phyloP scores from a whole-genome alignment of 495 filamentous ascomycete species.

The Lasiosphaeria miniovina region DNA sequence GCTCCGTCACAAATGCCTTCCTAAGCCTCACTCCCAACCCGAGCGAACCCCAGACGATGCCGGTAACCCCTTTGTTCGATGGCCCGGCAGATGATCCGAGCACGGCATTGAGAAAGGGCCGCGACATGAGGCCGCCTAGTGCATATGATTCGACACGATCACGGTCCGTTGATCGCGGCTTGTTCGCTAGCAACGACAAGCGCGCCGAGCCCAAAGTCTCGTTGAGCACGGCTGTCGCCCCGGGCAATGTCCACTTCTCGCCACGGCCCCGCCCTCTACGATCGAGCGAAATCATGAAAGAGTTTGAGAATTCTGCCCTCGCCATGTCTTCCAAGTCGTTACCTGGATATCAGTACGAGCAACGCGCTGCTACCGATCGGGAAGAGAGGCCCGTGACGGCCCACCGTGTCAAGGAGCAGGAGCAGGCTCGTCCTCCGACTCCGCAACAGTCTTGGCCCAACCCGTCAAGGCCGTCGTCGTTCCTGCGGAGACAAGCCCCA shows the following conservation, averaged over 20 bases:
- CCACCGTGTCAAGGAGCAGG: conserved; percentile 38
- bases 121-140: conserved; percentile 44
- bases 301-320: conserved; percentile 29
- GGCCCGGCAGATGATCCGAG: conserved; percentile 36
- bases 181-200: conserved; percentile 55
- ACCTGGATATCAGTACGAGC: conserved; percentile 37
- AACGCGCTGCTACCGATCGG: conserved; percentile 28
- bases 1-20: conserved; percentile 56
- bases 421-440: conserved; percentile 27
- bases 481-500: conserved; percentile 28
- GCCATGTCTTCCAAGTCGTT: conserved; percentile 29
- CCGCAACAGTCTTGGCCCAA: conserved; percentile 23
- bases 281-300: conserved; percentile 28
- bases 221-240: conserved; percentile 58
- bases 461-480: conserved; percentile 29
- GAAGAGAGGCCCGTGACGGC: conserved; percentile 41
- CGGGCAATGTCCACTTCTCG: conserved; percentile 58
- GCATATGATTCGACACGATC: conserved; percentile 45
- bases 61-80: conserved; percentile 48
- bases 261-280: conserved; percentile 35
- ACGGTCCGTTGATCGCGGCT: conserved; percentile 54
- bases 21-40: conserved; percentile 36
- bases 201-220: conserved; percentile 63
- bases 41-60: conserved; percentile 41
- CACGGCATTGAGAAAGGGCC: conserved; percentile 39